Conservation (phyloP, 768 basidiomycete genomes). For the Arthromyces matolae region DNA sequence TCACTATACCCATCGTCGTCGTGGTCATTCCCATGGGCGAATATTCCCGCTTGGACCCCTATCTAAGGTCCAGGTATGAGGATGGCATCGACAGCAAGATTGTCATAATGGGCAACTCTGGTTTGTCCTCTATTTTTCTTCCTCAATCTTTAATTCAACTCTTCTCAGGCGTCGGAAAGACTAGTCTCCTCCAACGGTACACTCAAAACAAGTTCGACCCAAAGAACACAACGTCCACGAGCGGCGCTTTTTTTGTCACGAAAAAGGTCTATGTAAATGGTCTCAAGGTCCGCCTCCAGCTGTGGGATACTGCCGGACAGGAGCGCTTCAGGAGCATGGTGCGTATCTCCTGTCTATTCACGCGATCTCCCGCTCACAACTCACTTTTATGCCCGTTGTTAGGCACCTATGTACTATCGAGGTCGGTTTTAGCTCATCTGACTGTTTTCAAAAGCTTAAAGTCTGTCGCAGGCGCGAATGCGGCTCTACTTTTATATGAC, state of each 20-base stretch:
- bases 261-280: conserved; percentile 88
- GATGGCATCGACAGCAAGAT: conserved; percentile 92
- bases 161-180: conserved; percentile 81
- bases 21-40: conserved; percentile 45
- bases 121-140: conserved; percentile 23
- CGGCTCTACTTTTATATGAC: conserved; percentile 92
- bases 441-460: conserved; percentile 11
- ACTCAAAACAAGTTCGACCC: conserved; percentile 89
- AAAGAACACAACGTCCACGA: conserved; percentile 84
- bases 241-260: conserved; percentile 90
- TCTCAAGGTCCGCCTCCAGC: conserved; percentile 79
- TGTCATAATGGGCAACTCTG: conserved; percentile 87
- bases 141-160: conserved; percentile 1
- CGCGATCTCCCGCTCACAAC: conserved; percentile 11
- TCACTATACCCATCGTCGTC: conserved; percentile 19
- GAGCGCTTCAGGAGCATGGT: conserved; percentile 92
- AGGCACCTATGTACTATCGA: conserved; percentile 97
- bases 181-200: conserved; percentile 85
- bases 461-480: conserved; percentile 67
- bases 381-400: conserved; percentile 14
- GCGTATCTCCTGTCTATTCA: conserved; percentile 25
- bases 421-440: conserved; percentile 28
- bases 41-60: conserved; percentile 61
- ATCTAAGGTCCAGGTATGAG: conserved; percentile 66
- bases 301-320: conserved; percentile 95